Conservation (phyloP, 805 yeast species). For the Sporopachydermia lactativora region DNA sequence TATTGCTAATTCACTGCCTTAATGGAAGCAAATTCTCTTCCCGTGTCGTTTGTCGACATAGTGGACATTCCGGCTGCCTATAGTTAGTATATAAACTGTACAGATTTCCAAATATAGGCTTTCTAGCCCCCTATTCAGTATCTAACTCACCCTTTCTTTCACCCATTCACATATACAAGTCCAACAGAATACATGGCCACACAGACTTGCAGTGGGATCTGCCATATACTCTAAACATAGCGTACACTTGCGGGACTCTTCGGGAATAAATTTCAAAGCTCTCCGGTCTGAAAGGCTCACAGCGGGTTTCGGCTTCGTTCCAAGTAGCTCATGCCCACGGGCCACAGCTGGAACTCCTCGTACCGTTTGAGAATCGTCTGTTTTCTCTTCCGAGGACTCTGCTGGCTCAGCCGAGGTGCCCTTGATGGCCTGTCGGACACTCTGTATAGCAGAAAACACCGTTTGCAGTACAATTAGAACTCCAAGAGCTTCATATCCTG, state of each 20-base stretch:
- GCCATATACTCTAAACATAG: constrained; percentile 70
- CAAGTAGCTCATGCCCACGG: constrained; percentile 6
- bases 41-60: constrained; percentile 62
- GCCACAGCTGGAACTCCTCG: constrained; percentile 8
- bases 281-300: constrained; percentile 44
- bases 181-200: constrained; percentile 96
- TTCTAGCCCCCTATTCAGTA: too few species aligned
- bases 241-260: constrained; percentile 62
- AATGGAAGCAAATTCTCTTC: constrained; percentile 52
- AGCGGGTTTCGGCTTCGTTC: constrained; percentile 8
- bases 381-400: too few species aligned
- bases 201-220: constrained; percentile 72
- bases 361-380: constrained; percentile 5
- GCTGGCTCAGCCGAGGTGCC: too few species aligned
- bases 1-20: too few species aligned
- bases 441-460: constrained; percentile 11
- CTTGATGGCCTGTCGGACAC: constrained; percentile 5
- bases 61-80: constrained; percentile 70
- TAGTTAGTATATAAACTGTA: too few species aligned
- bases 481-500: constrained; percentile 61
- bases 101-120: too few species aligned
- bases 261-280: constrained; percentile 54
- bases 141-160: constrained; percentile 35
- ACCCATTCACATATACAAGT: constrained; percentile 82
- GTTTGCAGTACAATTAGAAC: constrained; percentile 19